Base-by-base conservation (phyloP, 768 basidiomycete genomes). In the Boletus vinaceobasis region DNA sequence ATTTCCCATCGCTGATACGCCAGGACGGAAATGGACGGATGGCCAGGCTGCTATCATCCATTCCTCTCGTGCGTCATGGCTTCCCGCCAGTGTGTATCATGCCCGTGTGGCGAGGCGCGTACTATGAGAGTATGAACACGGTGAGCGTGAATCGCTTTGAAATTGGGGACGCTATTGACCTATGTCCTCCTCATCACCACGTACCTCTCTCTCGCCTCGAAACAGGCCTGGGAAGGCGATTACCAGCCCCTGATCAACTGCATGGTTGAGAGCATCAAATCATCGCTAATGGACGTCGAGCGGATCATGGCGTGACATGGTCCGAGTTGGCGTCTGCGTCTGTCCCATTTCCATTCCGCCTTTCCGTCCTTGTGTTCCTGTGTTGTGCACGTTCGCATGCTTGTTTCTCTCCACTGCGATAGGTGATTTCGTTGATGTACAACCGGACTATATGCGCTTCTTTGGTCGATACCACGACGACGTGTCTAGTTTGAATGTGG, bases 11-110 rank as follows among this genome's bases (percentile, higher is more conserved):
- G 8, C 8, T 8, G 21, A 3, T 39, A 43, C 14, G 6, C n/a
- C 26, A 72, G 71, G 67, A 72, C 19, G 71, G 72, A 43, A 72
- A 72, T 52, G 69, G 72, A n/a, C 64, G 71, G 9, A 67, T 72
- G 65, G 69, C 71, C 14, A 62, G 66, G 35, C 50, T 72, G 8
- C 40, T 72, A 6, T 73, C 71, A 0, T 74, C 72, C 43, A 72
- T 72, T 7, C 71, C 71, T 13, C 64, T 72, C 19, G 42, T 72
- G 7, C 71, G 68, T 29, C 60, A 65, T 19, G 71, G 71, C 31
- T 71, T 62, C 40, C 71, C 71, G 37, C 64, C 71, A 8, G 52
- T 72, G 19, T 74, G 60, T 40, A 59, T 71, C 45, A 58, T 56
- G 15, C 65, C 71, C 21, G n/a, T 50, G 26, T 61, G 56, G 54